Conservation (phyloP, 306 rosid genomes). For the Casuarina cunninghamiana region DNA sequence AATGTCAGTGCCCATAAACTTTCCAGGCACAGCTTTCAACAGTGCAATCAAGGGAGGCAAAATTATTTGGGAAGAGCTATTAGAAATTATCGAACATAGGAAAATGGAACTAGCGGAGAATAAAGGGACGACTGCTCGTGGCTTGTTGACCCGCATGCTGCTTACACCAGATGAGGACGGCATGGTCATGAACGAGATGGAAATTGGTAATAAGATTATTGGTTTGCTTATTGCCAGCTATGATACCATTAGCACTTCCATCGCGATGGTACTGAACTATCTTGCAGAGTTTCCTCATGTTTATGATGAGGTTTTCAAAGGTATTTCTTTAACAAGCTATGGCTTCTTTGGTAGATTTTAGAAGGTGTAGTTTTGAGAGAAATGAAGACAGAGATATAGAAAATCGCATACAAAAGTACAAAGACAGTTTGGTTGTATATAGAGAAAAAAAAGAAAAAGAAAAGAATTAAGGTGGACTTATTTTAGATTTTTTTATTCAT, state of each 20-base stretch:
- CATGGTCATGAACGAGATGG: constrained; percentile 3
- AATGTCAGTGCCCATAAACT: constrained; percentile 8
- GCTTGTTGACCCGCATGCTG: constrained; percentile 15
- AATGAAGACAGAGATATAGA: too few relatives aligned
- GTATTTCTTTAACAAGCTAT: background rate
- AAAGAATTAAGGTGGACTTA: too few relatives aligned
- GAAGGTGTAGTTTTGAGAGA: too few relatives aligned
- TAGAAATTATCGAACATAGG: constrained; percentile 4
- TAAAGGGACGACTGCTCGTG: background rate
- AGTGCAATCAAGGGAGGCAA: constrained; percentile 1
- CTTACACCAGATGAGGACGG: background rate
- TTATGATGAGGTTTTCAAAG: constrained; percentile 12
- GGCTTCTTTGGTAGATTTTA: too few relatives aligned
- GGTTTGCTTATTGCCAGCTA: constrained; percentile 17
- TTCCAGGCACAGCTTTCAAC: constrained; percentile 25
- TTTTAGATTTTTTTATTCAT: too few relatives aligned
- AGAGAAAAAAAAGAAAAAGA: too few relatives aligned
- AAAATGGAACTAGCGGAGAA: constrained; percentile 1
- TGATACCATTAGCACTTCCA: background rate
- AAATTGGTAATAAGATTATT: constrained; percentile 14
- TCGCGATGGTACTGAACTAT: constrained; percentile 10
- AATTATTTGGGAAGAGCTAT: constrained; percentile 11
- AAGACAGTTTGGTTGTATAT: too few relatives aligned
- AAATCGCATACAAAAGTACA: too few relatives aligned
- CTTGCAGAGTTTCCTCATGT: constrained; percentile 24